Base-by-base conservation (phyloP, 768 basidiomycete species). In the Pholiota molesta region DNA sequence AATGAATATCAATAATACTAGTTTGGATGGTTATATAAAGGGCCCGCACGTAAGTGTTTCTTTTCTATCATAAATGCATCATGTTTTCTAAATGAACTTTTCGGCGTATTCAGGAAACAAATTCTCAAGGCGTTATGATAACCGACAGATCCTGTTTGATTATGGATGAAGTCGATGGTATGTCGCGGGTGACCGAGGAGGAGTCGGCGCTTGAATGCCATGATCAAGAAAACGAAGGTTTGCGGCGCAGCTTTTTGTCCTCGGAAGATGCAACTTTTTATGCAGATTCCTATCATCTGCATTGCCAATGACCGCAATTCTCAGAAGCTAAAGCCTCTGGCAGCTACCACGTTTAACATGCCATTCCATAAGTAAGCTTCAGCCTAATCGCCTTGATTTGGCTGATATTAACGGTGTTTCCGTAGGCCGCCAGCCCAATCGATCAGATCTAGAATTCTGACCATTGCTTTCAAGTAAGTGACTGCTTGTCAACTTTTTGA, bases 101-200 rank as follows among this genome's bases (percentile, higher is more conserved):
- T 58, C 26, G 35, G 21, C 37, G 39, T 26, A 29, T 29, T 35
- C 13, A 72, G 71, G 59, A 60, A 85, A 86, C 85, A 9, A 93
- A 91, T 63, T 84, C 86, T 1, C 77, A 85, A 1, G 95, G 91
- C 2, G 79, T 96, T 2, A 71, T 78, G 16, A 87, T 98, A 65
- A 95, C 91, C 0, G 85, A 91, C 67, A 86, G 81, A 72, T 86
- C 91, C 0, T 94, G 95, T 65, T 79, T 99, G 49, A 99, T 99
- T 72, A 98, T 99, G 97, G 97, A 99, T 69, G 97, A 99, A 73
- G 97, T 99, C 2, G 97, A 99, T 66, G 97, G 97, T 1, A 99
- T 99, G 96, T 97, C 95, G 92, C 93, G 3, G 97, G 97, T 17
- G 97, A 99, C 74, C 84, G 97, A 49, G 97, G 97, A 16, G 97